Evolutionary conservation across 768 basidiomycete species (phyloP).

Genomic region (Mycena alexandri): DNA sequence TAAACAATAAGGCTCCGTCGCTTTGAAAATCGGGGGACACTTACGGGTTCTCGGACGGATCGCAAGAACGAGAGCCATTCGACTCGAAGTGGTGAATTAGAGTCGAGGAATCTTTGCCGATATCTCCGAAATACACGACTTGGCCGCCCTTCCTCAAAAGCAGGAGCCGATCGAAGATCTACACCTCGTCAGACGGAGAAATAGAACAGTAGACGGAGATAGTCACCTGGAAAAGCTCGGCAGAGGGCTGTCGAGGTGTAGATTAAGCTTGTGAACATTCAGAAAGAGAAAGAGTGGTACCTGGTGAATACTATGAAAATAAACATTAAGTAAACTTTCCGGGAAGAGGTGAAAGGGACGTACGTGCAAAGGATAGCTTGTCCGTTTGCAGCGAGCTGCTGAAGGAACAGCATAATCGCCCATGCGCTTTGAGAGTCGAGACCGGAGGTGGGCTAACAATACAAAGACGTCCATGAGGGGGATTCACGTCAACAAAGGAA

Average conservation of each 20-base stretch:
- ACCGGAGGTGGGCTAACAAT: conserved; percentile 80
- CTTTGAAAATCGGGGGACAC: conserved; percentile 29
- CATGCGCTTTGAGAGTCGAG: conserved; percentile 90
- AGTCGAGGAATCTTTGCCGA: conserved; percentile 71
- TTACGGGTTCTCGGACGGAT: conserved; percentile 79
- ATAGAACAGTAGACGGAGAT: not conserved
- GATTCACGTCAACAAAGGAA: too few species aligned
- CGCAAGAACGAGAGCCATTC: conserved; percentile 75
- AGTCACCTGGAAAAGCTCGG: conserved; percentile 80
- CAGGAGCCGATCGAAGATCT: conserved; percentile 82
- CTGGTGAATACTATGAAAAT: conserved; percentile 58
- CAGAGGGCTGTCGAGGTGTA: conserved; percentile 68
- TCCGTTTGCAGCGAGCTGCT: conserved; percentile 81
- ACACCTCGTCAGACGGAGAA: conserved; percentile 1
- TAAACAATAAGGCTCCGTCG: not conserved
- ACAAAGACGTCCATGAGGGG: conserved; percentile 40
- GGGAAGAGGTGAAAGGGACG: conserved; percentile 42
- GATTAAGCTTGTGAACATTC: not conserved
- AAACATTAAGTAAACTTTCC: not conserved
- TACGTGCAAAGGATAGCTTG: conserved; percentile 94
- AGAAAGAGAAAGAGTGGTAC: conserved; percentile 29
- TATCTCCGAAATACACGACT: conserved; percentile 80
- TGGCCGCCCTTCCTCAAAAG: conserved; percentile 84
- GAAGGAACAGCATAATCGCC: conserved; percentile 83
- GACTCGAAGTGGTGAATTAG: conserved; percentile 84